Conservation (phyloP, 1,139 yeast species). For the Pichia sp. region DNA sequence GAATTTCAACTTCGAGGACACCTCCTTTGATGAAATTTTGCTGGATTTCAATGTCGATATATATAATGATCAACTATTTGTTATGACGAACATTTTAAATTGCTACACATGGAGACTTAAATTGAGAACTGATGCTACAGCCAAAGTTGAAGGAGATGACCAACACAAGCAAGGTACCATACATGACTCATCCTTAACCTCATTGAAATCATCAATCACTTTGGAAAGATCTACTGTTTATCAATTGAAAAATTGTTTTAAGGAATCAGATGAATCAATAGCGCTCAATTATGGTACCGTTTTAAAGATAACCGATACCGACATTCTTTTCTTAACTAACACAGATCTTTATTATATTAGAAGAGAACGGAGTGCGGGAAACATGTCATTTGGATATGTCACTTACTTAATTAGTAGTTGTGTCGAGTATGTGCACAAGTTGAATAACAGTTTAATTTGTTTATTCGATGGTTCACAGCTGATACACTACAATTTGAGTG, state of each 20-base stretch:
- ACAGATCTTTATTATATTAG: slow-evolving; percentile 33
- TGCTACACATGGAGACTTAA: slow-evolving; percentile 33
- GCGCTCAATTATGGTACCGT: slow-evolving; percentile 26
- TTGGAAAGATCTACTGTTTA: slow-evolving; percentile 27
- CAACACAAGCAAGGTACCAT: background rate
- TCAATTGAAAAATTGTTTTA: slow-evolving; percentile 29
- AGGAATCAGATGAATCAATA: slow-evolving; percentile 21
- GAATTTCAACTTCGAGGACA: slow-evolving; percentile 32
- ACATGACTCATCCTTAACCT: slow-evolving; percentile 8
- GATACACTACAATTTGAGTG: slow-evolving; percentile 29
- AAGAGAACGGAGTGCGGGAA: slow-evolving; percentile 23
- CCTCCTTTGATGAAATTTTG: slow-evolving; percentile 28
- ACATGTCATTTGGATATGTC: slow-evolving; percentile 19
- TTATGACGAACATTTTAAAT: slow-evolving; percentile 31
- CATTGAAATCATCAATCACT: slow-evolving; percentile 16
- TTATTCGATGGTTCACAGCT: slow-evolving; percentile 33
- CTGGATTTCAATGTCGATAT: slow-evolving; percentile 29
- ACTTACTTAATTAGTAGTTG: slow-evolving; percentile 22
- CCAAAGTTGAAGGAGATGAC: slow-evolving; percentile 11
- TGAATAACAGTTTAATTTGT: slow-evolving; percentile 24
- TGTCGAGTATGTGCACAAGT: slow-evolving; percentile 31
- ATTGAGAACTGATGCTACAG: slow-evolving; percentile 2
- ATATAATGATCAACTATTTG: slow-evolving; percentile 28
- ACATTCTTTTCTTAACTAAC: slow-evolving; percentile 32
- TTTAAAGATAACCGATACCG: slow-evolving; percentile 27